Percentiles rank a stretch among this genome's conserved stretches.
phyloP scores from a whole-genome alignment of 306 rosid genomes.

The Dryas alaskensis region DNA sequence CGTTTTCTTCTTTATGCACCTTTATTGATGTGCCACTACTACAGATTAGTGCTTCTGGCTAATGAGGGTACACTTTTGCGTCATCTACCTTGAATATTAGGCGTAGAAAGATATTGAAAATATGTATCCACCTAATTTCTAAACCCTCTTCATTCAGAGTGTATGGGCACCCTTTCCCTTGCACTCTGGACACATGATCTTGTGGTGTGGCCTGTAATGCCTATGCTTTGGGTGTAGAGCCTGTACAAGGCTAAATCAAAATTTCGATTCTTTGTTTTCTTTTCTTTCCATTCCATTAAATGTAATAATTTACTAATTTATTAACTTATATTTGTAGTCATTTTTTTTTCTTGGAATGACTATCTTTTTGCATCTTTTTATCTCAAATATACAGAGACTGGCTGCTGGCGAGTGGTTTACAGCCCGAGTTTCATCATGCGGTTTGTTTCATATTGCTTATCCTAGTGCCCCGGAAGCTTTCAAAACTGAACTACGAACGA shows the following conservation, averaged over 20 bases:
- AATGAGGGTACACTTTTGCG: not conserved
- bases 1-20: not conserved
- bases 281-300: not conserved
- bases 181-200: not conserved
- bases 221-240: not conserved
- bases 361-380: constrained; percentile 5
- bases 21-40: not conserved
- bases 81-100: not conserved
- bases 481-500: constrained; percentile 75
- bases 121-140: not conserved
- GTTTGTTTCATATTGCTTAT: constrained; percentile 90
- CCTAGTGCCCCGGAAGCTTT: constrained; percentile 78
- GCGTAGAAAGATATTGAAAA: not conserved
- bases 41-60: not conserved
- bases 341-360: not conserved
- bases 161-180: not conserved
- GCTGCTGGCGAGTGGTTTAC: constrained; percentile 99
- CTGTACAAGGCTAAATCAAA: not conserved
- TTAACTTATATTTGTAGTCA: not conserved
- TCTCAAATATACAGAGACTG: constrained; percentile 56
- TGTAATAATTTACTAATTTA: not conserved
- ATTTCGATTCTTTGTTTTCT: not conserved
- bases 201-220: not conserved
- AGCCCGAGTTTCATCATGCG: constrained; percentile 96
- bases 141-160: not conserved